These are phyloP conservation scores for Laburnicola sp. DNA, from an alignment of 2,329 filamentous ascomycete species.

Conservation along the genomic window DNA sequence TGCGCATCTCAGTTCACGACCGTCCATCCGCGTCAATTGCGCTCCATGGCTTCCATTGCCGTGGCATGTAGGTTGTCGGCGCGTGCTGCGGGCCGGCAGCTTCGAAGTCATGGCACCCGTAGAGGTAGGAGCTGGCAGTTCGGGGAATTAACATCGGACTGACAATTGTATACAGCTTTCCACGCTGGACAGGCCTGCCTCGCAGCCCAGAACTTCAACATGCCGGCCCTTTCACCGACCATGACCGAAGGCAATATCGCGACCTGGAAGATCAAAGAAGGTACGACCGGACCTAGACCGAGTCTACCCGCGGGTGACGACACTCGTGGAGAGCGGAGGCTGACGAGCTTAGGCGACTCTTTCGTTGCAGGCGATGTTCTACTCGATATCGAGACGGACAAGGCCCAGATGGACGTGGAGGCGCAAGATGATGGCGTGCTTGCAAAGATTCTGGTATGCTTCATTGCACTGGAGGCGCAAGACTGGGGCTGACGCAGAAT, in stretches of 20 bases:
- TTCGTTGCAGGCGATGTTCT: constrained; percentile 84
- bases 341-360: constrained; percentile 60
- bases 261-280: constrained; percentile 84
- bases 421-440: constrained; percentile 86
- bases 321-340: constrained; percentile 6
- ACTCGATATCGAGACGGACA: constrained; percentile 91
- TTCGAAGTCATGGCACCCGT: constrained; percentile 56
- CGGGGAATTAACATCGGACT: constrained; percentile 20
- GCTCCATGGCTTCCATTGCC: constrained; percentile 66
- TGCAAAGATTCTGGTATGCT: constrained; percentile 71
- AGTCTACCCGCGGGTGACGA: constrained; percentile 2
- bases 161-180: constrained; percentile 57
- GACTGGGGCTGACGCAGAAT: constrained; percentile 13
- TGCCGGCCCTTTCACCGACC: constrained; percentile 88
- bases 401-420: constrained; percentile 93
- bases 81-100: constrained; percentile 59
- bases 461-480: background rate
- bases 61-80: constrained; percentile 66
- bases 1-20: constrained; percentile 18
- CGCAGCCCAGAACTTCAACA: constrained; percentile 83
- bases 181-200: constrained; percentile 63
- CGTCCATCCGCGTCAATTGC: constrained; percentile 28
- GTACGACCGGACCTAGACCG: constrained; percentile 32
- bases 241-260: constrained; percentile 94
- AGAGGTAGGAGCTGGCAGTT: constrained; percentile 57